A percentile compares a stretch with the other conserved stretches of the same genome.
phyloP scores from a whole-genome alignment of 192 early-diverging fungal species.

The Nowakowskiella sp. region DNA sequence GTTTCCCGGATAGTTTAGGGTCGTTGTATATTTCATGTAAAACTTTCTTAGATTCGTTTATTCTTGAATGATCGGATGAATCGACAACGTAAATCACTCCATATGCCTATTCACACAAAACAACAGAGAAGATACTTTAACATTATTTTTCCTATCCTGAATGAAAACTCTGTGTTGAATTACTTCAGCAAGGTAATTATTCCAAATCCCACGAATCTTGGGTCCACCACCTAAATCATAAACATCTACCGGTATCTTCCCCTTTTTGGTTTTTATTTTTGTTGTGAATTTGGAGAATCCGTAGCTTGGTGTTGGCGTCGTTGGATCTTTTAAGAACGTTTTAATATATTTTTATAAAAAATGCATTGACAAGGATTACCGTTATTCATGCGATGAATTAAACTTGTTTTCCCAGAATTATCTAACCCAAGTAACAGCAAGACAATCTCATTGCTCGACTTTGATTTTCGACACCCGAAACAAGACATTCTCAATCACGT shows the following conservation, averaged over 20 bases:
- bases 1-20: conserved; percentile 18
- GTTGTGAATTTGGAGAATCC: background rate
- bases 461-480: too few species aligned
- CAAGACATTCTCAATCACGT: too few species aligned
- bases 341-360: conserved; percentile 1
- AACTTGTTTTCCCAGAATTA: conserved; percentile 19
- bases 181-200: conserved; percentile 26
- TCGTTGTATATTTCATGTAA: conserved; percentile 5
- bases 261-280: background rate
- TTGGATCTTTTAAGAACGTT: background rate
- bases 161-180: background rate
- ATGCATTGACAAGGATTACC: conserved; percentile 13
- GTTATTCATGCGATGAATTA: conserved; percentile 13
- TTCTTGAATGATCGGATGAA: conserved; percentile 4
- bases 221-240: conserved; percentile 22
- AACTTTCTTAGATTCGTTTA: conserved; percentile 5
- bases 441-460: too few species aligned
- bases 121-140: background rate
- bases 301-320: background rate
- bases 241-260: conserved; percentile 1
- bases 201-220: conserved; percentile 24
- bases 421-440: conserved; percentile 18
- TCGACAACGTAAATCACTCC: conserved; percentile 21
- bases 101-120: conserved; percentile 12
- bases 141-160: background rate